Conservation (phyloP, 352 stramenopile genomes). For the Pythium angustatum region DNA sequence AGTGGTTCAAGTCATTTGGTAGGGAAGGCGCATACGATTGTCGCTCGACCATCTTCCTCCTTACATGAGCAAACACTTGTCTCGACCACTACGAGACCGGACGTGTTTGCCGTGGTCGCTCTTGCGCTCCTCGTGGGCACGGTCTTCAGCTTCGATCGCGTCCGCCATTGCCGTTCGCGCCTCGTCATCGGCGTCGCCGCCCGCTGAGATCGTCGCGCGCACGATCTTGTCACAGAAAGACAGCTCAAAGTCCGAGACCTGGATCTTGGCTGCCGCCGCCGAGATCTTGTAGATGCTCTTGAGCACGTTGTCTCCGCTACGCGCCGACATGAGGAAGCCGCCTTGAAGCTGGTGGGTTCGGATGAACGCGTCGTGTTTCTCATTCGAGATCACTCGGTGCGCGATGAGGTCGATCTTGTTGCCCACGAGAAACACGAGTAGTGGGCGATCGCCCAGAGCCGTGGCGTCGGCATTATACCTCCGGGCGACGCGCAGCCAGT, state of each 20-base stretch:
- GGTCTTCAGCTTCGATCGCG: conserved; percentile 79
- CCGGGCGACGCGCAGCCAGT: conserved; percentile 66
- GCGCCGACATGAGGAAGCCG: conserved; percentile 81
- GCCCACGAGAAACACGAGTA: conserved; percentile 73
- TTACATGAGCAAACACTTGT: conserved; percentile 41
- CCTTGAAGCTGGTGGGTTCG: conserved; percentile 53
- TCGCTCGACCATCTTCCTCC: too few species aligned
- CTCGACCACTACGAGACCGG: neutral
- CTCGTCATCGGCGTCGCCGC: conserved; percentile 35
- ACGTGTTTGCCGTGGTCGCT: conserved; percentile 4
- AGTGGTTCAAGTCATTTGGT: neutral
- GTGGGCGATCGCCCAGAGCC: conserved; percentile 30
- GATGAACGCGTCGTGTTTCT: conserved; percentile 81
- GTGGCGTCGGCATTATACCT: conserved; percentile 28
- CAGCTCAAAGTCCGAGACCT: conserved; percentile 79
- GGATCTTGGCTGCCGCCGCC: conserved; percentile 60
- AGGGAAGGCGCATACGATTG: too few species aligned
- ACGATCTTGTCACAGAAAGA: conserved; percentile 79
- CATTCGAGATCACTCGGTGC: conserved; percentile 65
- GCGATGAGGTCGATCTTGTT: conserved; percentile 89
- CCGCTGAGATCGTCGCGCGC: conserved; percentile 45
- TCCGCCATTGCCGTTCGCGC: conserved; percentile 68
- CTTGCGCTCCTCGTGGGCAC: conserved; percentile 47
- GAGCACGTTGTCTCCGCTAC: conserved; percentile 83
- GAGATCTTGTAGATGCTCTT: conserved; percentile 81